A percentile compares a stretch with the other conserved stretches of the same genome.
These are phyloP conservation scores for Dendrobium nobile DNA, from an alignment of 106 monocot species.

Conservation along the genomic window DNA sequence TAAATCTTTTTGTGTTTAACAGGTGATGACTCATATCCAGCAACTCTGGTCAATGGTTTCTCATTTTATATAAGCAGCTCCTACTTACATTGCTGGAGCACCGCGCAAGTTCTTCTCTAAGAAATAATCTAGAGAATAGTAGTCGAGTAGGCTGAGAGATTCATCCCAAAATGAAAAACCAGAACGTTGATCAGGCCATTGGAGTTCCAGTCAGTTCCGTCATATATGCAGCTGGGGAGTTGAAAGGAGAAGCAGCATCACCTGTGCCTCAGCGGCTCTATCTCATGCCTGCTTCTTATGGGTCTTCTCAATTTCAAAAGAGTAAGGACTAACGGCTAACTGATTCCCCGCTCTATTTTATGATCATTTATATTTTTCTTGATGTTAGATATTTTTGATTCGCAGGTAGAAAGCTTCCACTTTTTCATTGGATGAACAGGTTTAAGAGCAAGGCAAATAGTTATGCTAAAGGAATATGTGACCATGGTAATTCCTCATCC, in stretches of 20 bases:
- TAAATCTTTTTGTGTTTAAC: no score
- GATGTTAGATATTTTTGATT: background rate
- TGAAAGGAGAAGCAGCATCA: background rate
- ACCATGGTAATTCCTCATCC: background rate
- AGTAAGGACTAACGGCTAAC: background rate
- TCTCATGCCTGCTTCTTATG: background rate
- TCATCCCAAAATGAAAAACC: conserved; percentile 13
- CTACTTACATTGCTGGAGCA: no score
- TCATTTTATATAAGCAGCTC: no score
- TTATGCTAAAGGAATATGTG: background rate
- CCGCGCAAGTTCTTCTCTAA: no score
- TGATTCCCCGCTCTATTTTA: background rate
- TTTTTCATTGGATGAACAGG: conserved; percentile 2
- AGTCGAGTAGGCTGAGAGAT: no score
- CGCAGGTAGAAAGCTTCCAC: background rate
- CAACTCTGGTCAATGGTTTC: no score
- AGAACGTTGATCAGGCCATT: conserved; percentile 11
- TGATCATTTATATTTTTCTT: background rate
- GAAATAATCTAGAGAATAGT: no score
- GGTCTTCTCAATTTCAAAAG: background rate
- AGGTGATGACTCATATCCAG: no score
- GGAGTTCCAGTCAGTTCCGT: conserved; percentile 26
- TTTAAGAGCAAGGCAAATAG: background rate
- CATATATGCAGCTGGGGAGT: conserved; percentile 10
- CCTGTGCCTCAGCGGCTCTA: background rate